Conservation (phyloP, 345 rosid species). For the Cochlearia excelsa region DNA sequence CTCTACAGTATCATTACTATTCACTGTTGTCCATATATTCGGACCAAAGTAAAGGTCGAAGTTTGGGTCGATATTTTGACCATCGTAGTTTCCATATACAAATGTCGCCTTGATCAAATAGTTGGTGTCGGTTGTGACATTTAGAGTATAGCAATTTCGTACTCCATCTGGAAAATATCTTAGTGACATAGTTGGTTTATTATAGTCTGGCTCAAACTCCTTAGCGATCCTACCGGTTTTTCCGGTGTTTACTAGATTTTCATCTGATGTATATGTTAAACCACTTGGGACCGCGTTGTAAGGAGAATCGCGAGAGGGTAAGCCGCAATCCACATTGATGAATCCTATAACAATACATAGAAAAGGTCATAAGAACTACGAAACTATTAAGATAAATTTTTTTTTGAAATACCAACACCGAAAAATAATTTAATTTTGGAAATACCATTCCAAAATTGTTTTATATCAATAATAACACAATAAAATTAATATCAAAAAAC, state of each 20-base stretch:
- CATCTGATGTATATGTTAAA: slow-evolving; percentile 30
- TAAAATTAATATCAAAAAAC: too few species aligned
- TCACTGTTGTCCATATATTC: slow-evolving; percentile 27
- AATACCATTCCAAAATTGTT: too few species aligned
- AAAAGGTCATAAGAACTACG: too few species aligned
- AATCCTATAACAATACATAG: slow-evolving; percentile 21
- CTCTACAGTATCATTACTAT: slow-evolving; percentile 2
- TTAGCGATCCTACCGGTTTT: slow-evolving; percentile 19
- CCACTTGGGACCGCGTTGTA: slow-evolving; percentile 14
- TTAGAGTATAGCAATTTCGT: slow-evolving; percentile 31
- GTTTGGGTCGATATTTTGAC: slow-evolving; percentile 16
- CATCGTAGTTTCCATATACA: slow-evolving; percentile 34
- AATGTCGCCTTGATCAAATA: slow-evolving; percentile 28
- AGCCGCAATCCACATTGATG: slow-evolving; percentile 35
- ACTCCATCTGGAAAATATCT: slow-evolving; percentile 31
- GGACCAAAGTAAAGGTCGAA: slow-evolving; percentile 34
- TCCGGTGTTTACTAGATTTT: slow-evolving; percentile 10
- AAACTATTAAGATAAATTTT: background rate
- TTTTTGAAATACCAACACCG: background rate
- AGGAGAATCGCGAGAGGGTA: slow-evolving; percentile 20
- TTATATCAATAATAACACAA: too few species aligned
- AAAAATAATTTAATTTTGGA: too few species aligned
- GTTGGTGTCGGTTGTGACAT: slow-evolving; percentile 27
- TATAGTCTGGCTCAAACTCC: background rate
- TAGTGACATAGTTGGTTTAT: background rate